Percentiles rank a stretch among this genome's conserved stretches.
These are phyloP conservation scores for Salvia rosmarinus DNA, from an alignment of 257 asterid genomes.

Conservation along the genomic window DNA sequence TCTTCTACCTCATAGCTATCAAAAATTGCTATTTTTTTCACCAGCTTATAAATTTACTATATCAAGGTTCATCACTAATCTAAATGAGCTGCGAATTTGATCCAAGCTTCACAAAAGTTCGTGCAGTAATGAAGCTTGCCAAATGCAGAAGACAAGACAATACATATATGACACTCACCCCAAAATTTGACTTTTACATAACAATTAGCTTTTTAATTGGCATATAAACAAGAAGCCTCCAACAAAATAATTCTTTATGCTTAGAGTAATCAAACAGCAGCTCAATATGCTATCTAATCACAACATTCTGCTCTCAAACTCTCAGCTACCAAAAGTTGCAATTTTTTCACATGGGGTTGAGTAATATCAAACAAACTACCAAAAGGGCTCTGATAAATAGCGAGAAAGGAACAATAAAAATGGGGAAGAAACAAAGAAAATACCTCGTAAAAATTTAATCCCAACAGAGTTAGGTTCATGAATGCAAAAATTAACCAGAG, in stretches of 20 bases:
- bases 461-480: conserved; percentile 58
- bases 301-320: not conserved
- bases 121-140: not conserved
- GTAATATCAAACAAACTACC: not conserved
- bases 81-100: not conserved
- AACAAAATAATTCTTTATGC: conserved; percentile 25
- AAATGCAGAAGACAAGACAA: not conserved
- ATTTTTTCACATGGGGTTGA: not conserved
- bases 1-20: not conserved
- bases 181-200: not conserved
- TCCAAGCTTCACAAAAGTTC: not conserved
- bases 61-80: not conserved
- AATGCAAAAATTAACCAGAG: conserved; percentile 64
- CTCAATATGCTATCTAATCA: not conserved
- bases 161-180: not conserved
- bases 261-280: not conserved
- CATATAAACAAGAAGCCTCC: conserved; percentile 28
- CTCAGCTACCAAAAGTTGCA: not conserved
- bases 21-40: not conserved
- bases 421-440: not conserved
- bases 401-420: not conserved
- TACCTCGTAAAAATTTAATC: conserved; percentile 81
- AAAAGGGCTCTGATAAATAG: conserved; percentile 1
- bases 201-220: not conserved
- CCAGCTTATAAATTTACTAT: not conserved